Base-by-base conservation (phyloP, 1,139 yeast species). In the Suhomyces choctaworum region DNA sequence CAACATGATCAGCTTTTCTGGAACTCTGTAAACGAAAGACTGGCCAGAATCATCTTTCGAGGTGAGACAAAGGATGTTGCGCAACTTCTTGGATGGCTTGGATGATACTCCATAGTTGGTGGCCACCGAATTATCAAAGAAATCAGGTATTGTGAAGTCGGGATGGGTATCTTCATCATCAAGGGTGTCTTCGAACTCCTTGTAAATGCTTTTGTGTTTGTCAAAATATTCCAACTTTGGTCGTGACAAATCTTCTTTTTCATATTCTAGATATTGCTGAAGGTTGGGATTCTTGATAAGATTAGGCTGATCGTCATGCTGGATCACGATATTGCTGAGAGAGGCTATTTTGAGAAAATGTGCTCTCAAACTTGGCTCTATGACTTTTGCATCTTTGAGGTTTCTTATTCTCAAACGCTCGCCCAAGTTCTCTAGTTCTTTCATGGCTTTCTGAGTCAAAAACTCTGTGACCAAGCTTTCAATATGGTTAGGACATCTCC, bases 401-500 rank as follows among this genome's bases (percentile, higher is more conserved):
- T 77, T 72, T 20, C 89, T 50, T 22, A 45, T 27, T 21, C 48
- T 52, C 31, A 35, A 36, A 35, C 41, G 38, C 14, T 39, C 44
- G 7, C 37, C 33, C 23, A 23, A 32, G 20, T 29, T 33, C 4
- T 30, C 30, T 12, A 37, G 15, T 12, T 32, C 32, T 21, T 33
- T 19, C 34, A 29, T 21, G 2, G 36, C 49, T 49, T 59, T 53
- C 29, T 64, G 56, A 30, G 57, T 50, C 16, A 55, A 51, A 11
- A 58, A 35, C 19, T 58, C 54, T 3, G 73, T 74, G 4, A 78
- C 51, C 7, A 82, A 62, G 31, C 73, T 71, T 30, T 79, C 87
- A 10, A 80, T 76, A 60, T 92, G 98, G 49, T 86, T 80, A 0
- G 97, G 98, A 56, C 98, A 92, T 60, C 80, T 80, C 98, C 98